phyloP scores from a whole-genome alignment of 176 grass and related monocot species.

The Oryza longistaminata region DNA sequence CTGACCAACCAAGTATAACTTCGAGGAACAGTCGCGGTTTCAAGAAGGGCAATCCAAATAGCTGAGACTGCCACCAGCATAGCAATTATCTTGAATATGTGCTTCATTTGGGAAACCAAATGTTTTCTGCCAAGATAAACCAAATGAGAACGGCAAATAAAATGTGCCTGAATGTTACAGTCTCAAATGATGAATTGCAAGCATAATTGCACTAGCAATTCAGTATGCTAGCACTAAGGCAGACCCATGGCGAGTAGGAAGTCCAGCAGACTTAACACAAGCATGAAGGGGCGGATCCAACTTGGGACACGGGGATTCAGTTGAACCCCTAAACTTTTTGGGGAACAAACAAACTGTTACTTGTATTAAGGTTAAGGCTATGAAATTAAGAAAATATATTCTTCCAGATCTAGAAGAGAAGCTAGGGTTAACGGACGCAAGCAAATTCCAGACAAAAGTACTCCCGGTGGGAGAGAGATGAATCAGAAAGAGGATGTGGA shows the following conservation, averaged over 20 bases:
- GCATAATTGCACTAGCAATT: not conserved
- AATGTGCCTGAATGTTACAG: not conserved
- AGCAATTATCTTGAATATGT: conserved; percentile 56
- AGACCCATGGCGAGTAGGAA: not conserved
- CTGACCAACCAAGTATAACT: conserved; percentile 86
- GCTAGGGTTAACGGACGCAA: too few relatives aligned
- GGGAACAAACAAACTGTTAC: too few relatives aligned
- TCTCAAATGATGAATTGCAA: not conserved
- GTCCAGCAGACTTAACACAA: not conserved
- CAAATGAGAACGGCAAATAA: not conserved
- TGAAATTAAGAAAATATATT: too few relatives aligned
- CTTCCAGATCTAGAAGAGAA: too few relatives aligned
- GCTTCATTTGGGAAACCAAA: conserved; percentile 29
- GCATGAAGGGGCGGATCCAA: not conserved
- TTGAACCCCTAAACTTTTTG: too few relatives aligned
- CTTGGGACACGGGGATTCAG: too few relatives aligned
- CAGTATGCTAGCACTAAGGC: not conserved
- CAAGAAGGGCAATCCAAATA: conserved; percentile 60
- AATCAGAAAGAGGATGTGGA: too few relatives aligned
- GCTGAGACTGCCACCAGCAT: conserved; percentile 60
- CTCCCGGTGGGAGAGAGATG: too few relatives aligned
- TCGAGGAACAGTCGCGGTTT: conserved; percentile 63
- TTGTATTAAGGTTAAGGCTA: too few relatives aligned
- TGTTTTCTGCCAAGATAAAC: conserved; percentile 18
- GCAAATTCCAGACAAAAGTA: too few relatives aligned